phyloP scores from a whole-genome alignment of 1,284 basidiomycete genomes.

The Fomitopsis pinicola region DNA sequence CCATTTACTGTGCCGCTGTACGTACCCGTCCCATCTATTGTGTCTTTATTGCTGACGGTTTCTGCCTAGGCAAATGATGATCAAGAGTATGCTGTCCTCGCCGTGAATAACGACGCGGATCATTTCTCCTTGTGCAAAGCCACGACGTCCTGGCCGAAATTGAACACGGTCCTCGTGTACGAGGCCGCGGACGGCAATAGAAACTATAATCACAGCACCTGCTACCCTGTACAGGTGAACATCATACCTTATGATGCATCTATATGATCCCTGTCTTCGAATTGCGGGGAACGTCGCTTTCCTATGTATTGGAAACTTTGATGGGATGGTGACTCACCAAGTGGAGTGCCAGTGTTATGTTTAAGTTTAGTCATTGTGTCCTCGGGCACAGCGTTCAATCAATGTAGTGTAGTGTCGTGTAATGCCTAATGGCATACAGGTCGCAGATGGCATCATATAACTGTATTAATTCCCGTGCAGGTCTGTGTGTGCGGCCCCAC shows the following conservation, averaged over 20 bases:
- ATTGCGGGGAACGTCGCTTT: no score
- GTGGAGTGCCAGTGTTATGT: no score
- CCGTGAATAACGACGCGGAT: slow-evolving; percentile 15
- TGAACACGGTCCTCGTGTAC: slow-evolving; percentile 6
- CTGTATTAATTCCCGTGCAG: no score
- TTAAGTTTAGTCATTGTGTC: no score
- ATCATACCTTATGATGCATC: not conserved
- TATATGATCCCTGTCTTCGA: no score
- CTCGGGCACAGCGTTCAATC: no score
- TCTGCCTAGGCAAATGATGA: not conserved
- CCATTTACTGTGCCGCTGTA: slow-evolving; percentile 2
- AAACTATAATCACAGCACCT: slow-evolving; percentile 14
- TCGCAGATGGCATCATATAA: no score
- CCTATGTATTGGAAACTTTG: no score
- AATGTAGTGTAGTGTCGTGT: no score
- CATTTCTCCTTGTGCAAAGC: slow-evolving; percentile 17
- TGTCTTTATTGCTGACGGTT: not conserved
- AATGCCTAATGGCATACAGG: no score
- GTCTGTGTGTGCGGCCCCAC: no score
- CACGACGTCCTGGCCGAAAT: not conserved
- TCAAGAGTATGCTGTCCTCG: slow-evolving; percentile 10
- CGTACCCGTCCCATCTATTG: slow-evolving; percentile 2
- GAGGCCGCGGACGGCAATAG: slow-evolving; percentile 10
- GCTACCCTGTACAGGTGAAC: slow-evolving; percentile 13
- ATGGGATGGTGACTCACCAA: no score